These are phyloP conservation scores for Penicillium sp. DNA, from an alignment of 2,329 filamentous ascomycete species.

Conservation along the genomic window DNA sequence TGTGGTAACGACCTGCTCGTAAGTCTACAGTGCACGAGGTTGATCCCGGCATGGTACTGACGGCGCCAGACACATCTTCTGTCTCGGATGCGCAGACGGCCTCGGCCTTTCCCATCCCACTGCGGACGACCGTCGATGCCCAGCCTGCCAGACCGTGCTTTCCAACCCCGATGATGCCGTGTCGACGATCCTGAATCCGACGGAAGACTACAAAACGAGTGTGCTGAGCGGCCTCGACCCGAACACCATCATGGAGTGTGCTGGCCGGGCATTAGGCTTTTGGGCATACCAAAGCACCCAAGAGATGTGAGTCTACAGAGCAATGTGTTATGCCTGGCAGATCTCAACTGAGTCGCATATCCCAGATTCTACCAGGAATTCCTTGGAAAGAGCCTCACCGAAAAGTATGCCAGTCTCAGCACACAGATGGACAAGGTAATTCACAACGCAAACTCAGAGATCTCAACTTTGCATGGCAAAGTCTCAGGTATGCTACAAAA, in stretches of 20 bases:
- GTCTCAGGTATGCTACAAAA: constrained; percentile 56
- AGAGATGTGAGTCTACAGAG: constrained; percentile 64
- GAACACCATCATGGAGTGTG: constrained; percentile 81
- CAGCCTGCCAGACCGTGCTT: constrained; percentile 72
- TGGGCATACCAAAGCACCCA: constrained; percentile 85
- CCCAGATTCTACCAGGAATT: constrained; percentile 74
- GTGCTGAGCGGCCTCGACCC: constrained; percentile 82
- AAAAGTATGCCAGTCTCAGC: constrained; percentile 68
- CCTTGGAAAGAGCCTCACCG: constrained; percentile 68
- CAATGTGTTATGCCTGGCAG: neutral
- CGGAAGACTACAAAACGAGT: constrained; percentile 87
- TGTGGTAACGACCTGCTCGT: constrained; percentile 89
- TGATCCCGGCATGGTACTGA: constrained; percentile 11
- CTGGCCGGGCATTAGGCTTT: constrained; percentile 75
- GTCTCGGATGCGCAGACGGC: constrained; percentile 68
- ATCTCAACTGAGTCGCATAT: constrained; percentile 7
- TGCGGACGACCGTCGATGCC: constrained; percentile 64
- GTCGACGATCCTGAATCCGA: constrained; percentile 70
- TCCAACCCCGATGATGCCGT: constrained; percentile 74
- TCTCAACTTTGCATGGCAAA: constrained; percentile 66
- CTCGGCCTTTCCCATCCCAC: constrained; percentile 63
- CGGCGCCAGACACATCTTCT: constrained; percentile 75
- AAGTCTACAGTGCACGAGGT: constrained; percentile 23
- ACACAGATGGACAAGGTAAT: constrained; percentile 71
- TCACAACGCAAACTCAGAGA: constrained; percentile 73